These are phyloP conservation scores for Ascochyta clinopodiicola DNA, from an alignment of 2,329 filamentous ascomycete genomes.

Conservation along the genomic window DNA sequence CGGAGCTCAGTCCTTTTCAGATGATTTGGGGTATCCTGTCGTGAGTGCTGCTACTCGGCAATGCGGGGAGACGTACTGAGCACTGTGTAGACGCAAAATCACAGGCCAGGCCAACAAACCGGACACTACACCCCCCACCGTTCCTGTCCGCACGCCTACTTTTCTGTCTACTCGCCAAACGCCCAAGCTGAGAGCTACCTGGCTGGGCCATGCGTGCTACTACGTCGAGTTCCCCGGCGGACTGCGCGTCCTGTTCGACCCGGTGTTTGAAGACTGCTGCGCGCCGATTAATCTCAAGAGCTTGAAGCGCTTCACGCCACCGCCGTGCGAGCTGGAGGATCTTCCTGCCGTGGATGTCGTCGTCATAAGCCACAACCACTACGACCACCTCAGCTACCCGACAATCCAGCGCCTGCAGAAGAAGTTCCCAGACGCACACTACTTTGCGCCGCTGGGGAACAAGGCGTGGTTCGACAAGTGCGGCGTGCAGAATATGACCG, in stretches of 20 bases:
- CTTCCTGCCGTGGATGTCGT: constrained; percentile 77
- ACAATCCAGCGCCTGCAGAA: constrained; percentile 75
- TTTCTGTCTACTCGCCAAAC: constrained; percentile 70
- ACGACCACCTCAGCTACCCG: constrained; percentile 85
- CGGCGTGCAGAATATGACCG: constrained; percentile 78
- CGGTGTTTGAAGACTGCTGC: constrained; percentile 89
- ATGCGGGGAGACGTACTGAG: neutral
- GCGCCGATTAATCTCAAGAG: constrained; percentile 74
- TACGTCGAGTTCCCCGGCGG: constrained; percentile 89
- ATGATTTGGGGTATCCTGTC: constrained; percentile 50
- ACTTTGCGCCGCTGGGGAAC: constrained; percentile 85
- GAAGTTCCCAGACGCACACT: constrained; percentile 78
- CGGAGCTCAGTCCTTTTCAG: constrained; percentile 42
- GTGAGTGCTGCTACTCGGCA: constrained; percentile 33
- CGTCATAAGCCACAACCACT: constrained; percentile 88
- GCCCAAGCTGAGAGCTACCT: constrained; percentile 77
- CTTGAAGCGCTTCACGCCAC: constrained; percentile 78
- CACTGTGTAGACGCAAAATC: constrained; percentile 52
- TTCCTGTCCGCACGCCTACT: constrained; percentile 69
- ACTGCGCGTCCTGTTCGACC: constrained; percentile 88
- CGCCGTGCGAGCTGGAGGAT: constrained; percentile 78
- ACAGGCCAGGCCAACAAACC: constrained; percentile 61
- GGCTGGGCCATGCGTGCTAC: constrained; percentile 95
- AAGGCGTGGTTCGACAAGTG: constrained; percentile 78
- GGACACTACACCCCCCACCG: constrained; percentile 69